Evolutionary conservation across 2,329 filamentous ascomycete genomes (phyloP).

Genomic region (Aspergillus jensenii): DNA sequence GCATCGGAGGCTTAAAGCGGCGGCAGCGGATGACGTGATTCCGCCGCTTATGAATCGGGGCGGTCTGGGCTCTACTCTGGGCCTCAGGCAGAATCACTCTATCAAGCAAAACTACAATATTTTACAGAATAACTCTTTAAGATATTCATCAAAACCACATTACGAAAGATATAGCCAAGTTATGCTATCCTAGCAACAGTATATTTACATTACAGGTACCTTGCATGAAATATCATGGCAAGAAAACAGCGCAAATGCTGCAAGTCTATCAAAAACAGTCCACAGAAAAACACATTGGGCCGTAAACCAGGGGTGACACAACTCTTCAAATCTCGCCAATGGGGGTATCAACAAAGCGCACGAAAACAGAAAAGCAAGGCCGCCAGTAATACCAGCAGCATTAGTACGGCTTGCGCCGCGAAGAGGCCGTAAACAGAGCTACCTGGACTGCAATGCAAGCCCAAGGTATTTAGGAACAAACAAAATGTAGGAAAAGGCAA

Average conservation of each 20-base stretch:
- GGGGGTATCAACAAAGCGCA: conserved; percentile 28
- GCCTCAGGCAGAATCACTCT: conserved; percentile 14
- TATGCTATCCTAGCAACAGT: conserved; percentile 1
- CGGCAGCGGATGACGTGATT: conserved; percentile 32
- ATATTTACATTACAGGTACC: conserved; percentile 4
- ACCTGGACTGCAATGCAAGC: conserved; percentile 11
- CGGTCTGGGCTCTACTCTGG: conserved; percentile 21
- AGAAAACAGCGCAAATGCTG: conserved; percentile 15
- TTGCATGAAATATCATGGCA: conserved; percentile 3
- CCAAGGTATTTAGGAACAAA: conserved; percentile 3
- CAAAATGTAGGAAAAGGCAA: conserved; percentile 11
- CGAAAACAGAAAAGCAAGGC: conserved; percentile 15
- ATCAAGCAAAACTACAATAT: background rate
- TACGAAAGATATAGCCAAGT: background rate
- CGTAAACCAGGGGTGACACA: conserved; percentile 14
- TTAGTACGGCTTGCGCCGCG: conserved; percentile 1
- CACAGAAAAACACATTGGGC: conserved; percentile 10
- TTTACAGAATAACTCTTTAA: background rate
- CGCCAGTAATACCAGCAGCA: conserved; percentile 13
- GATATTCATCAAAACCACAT: background rate
- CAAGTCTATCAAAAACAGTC: conserved; percentile 19
- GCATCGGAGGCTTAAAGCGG: conserved; percentile 11
- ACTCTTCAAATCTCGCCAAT: conserved; percentile 24
- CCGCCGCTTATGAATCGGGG: conserved; percentile 32
- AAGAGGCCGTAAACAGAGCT: conserved; percentile 8